Evolutionary conservation across 1,284 basidiomycete genomes (phyloP), one percentile per base, ranked within the genome.

Genomic region (Cryptococcus sp.): DNA sequence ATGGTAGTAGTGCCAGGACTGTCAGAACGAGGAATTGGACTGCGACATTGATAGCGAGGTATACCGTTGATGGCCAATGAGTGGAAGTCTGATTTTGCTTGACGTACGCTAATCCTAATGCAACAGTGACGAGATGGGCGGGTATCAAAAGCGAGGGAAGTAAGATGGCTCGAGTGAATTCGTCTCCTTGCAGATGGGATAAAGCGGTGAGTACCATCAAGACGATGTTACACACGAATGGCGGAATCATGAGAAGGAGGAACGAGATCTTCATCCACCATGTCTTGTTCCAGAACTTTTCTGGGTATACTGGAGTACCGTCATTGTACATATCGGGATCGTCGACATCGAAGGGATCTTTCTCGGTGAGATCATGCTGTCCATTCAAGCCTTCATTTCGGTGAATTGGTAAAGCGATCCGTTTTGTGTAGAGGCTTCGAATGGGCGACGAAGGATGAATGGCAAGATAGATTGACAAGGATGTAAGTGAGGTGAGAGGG

Each of bases 341-440:
- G 33, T 84, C 82, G 37, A 92, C 83, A 62, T 91, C 84, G 71
- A 91, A 92, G 3, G 89, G 84, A 70, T 93, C 90, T 34, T 68
- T 76, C 11, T 61, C 61, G 31, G 49, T 50, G 50, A 67, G 60
- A 3, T 77, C 72, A 0, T 59, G 8, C 13, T 33, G 32, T 2
- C 60, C 65, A 50, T 66, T 58, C 4, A 74, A 58, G 3, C 51
- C 64, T 43, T 74, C 73, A 36, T 64, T 59, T 2, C 57, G 56
- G 34, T 61, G 55, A 3, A 58, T 58, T 0, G 73, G 72, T 8
- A 76, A 63, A 23, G 64, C 56, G 30, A 75, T 66, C 3, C 47
- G 50, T 10, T 56, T 45, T 11, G 46, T 41, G 30, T 66, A 42
- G 8, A 67, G 56, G 1, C 42, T 3, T 33, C 50, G 57, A 6